A percentile compares a stretch with the other conserved stretches of the same genome.
Evolutionary conservation across 2,329 filamentous ascomycete species (phyloP).

Genomic region (Fusarium paranaense): DNA sequence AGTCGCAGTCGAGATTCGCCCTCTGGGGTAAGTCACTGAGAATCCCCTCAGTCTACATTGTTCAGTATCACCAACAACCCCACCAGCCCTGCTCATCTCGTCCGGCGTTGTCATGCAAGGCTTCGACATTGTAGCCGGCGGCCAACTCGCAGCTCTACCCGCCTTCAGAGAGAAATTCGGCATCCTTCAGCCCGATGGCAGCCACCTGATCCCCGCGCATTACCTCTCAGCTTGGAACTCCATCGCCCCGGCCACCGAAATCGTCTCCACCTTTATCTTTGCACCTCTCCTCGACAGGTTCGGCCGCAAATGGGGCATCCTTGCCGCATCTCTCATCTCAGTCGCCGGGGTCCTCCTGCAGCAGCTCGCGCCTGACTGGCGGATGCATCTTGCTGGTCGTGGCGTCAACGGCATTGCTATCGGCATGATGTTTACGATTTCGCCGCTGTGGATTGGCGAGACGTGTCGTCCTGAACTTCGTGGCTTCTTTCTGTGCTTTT

Average conservation of each 20-base stretch:
- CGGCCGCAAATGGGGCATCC: conserved; percentile 46
- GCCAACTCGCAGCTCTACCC: conserved; percentile 47
- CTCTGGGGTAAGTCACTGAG: background rate
- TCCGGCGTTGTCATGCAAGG: conserved; percentile 42
- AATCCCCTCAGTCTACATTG: background rate
- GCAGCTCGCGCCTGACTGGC: conserved; percentile 44
- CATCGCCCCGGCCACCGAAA: conserved; percentile 44
- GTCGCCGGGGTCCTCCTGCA: conserved; percentile 46
- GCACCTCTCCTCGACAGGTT: conserved; percentile 48
- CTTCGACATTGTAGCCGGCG: conserved; percentile 46
- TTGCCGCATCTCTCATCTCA: conserved; percentile 43
- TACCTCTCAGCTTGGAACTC: conserved; percentile 47
- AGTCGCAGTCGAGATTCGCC: conserved; percentile 21
- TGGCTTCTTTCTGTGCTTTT: conserved; percentile 53
- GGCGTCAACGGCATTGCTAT: conserved; percentile 46
- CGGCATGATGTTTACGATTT: conserved; percentile 51
- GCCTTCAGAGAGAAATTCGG: conserved; percentile 46
- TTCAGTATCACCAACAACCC: background rate
- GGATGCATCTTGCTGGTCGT: conserved; percentile 44
- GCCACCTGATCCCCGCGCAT: conserved; percentile 45
- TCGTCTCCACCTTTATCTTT: conserved; percentile 42
- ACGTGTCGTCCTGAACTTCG: conserved; percentile 51
- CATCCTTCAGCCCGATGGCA: conserved; percentile 36
- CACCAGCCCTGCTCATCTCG: background rate
- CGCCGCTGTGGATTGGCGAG: conserved; percentile 54